Evolutionary conservation across 2,329 filamentous ascomycete species (phyloP).

Genomic region (Colletotrichum agaves): DNA sequence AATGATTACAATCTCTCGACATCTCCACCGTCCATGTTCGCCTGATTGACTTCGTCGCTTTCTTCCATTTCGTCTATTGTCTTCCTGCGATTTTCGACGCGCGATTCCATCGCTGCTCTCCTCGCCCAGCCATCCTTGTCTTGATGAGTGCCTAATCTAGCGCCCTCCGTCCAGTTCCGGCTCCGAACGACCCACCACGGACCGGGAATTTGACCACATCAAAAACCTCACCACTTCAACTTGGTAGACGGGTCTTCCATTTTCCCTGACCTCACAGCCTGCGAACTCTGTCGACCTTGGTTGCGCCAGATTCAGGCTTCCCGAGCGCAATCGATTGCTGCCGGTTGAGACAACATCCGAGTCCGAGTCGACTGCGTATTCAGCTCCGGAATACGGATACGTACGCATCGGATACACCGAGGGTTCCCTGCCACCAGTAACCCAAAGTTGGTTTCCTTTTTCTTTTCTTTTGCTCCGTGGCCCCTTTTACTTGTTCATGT

Average conservation of each 20-base stretch:
- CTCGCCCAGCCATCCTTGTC: slow-evolving; percentile 21
- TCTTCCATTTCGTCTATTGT: slow-evolving; percentile 23
- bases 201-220: slow-evolving; percentile 14
- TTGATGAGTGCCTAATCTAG: slow-evolving; percentile 1
- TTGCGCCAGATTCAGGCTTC: not conserved
- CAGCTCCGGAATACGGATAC: not conserved
- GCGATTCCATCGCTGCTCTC: not conserved
- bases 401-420: not conserved
- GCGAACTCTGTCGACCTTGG: not conserved
- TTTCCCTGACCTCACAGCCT: not conserved
- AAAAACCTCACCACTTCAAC: not conserved
- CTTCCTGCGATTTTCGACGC: not conserved
- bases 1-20: slow-evolving; percentile 19
- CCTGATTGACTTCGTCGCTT: slow-evolving; percentile 6
- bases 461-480: not conserved
- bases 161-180: slow-evolving; percentile 8
- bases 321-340: not conserved
- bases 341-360: not conserved
- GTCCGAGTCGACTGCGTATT: not conserved
- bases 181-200: slow-evolving; percentile 35
- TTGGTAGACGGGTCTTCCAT: not conserved
- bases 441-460: slow-evolving; percentile 16
- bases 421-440: not conserved
- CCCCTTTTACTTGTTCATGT: not conserved
- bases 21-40: slow-evolving; percentile 16